Conservation (phyloP, 2,329 filamentous ascomycete species). For the Xylariaceae sp. region DNA sequence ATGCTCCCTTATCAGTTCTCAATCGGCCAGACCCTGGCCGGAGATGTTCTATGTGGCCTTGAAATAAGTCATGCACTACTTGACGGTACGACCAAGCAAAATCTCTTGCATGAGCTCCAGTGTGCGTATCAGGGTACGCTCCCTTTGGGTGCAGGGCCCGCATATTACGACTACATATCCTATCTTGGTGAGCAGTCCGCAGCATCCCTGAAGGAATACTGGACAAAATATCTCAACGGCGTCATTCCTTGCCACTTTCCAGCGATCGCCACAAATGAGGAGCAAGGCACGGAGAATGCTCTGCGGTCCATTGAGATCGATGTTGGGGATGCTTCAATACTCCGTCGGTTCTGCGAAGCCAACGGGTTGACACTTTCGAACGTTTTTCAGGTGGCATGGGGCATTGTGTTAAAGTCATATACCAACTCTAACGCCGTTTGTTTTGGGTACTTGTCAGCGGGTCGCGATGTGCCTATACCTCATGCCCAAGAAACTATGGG, state of each 20-base stretch:
- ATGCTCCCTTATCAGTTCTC: neutral
- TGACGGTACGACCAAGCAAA: neutral
- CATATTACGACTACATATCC: slow-evolving; percentile 4
- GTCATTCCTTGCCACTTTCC: slow-evolving; percentile 9
- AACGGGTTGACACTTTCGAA: neutral
- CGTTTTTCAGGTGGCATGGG: slow-evolving; percentile 13
- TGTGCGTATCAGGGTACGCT: neutral
- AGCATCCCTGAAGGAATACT: neutral
- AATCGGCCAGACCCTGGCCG: neutral
- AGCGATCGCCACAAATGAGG: neutral
- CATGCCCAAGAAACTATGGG: slow-evolving; percentile 2
- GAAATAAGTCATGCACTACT: neutral
- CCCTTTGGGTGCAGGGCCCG: neutral
- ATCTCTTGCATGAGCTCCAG: neutral
- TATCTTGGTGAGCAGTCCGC: neutral
- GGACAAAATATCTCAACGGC: slow-evolving; percentile 7
- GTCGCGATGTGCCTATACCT: neutral
- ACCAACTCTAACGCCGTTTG: slow-evolving; percentile 5
- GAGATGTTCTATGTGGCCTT: neutral
- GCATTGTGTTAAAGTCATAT: slow-evolving; percentile 6
- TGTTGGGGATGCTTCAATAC: neutral
- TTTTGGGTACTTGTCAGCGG: slow-evolving; percentile 14
- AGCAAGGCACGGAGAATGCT: too few species aligned
- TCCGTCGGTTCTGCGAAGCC: slow-evolving; percentile 11
- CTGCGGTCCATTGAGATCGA: neutral